These are phyloP conservation scores for Porpolomopsis calyptriformis DNA, from an alignment of 768 basidiomycete genomes.

Conservation along the genomic window DNA sequence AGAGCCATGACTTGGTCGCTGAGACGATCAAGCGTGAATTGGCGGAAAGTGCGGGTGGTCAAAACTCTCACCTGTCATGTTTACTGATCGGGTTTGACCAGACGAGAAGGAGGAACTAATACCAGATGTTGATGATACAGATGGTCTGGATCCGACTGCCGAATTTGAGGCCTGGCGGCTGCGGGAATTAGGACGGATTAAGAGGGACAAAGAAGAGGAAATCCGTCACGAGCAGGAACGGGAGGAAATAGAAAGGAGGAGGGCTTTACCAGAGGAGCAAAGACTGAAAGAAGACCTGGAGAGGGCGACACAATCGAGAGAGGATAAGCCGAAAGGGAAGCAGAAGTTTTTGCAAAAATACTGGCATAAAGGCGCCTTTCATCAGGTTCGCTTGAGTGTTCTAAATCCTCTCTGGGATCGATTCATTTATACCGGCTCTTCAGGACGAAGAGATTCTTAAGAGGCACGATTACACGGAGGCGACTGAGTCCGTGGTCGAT, in stretches of 20 bases:
- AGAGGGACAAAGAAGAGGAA: conserved; percentile 87
- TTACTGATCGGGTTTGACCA: conserved; percentile 21
- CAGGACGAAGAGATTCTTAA: conserved; percentile 84
- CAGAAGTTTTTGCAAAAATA: conserved; percentile 96
- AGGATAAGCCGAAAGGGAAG: conserved; percentile 83
- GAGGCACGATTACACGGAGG: conserved; percentile 78
- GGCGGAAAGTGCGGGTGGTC: conserved; percentile 65
- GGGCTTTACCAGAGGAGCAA: conserved; percentile 90
- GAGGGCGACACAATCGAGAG: conserved; percentile 67
- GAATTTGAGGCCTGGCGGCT: conserved; percentile 97
- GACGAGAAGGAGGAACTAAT: conserved; percentile 81
- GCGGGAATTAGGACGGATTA: conserved; percentile 86
- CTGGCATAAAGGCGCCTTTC: conserved; percentile 99
- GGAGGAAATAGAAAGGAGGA: conserved; percentile 83
- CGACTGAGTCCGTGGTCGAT: conserved; percentile 81
- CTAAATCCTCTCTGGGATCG: neutral
- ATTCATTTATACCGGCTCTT: too few relatives aligned
- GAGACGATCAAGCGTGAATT: conserved; percentile 89
- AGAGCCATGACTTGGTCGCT: conserved; percentile 87
- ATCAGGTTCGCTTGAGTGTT: conserved; percentile 61
- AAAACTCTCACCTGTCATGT: neutral
- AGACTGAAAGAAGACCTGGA: conserved; percentile 87
- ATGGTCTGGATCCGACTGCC: conserved; percentile 75
- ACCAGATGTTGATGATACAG: conserved; percentile 91
- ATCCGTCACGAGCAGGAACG: conserved; percentile 71